These are phyloP conservation scores for Pichia sp. DNA, from an alignment of 1,139 yeast genomes.

Conservation along the genomic window DNA sequence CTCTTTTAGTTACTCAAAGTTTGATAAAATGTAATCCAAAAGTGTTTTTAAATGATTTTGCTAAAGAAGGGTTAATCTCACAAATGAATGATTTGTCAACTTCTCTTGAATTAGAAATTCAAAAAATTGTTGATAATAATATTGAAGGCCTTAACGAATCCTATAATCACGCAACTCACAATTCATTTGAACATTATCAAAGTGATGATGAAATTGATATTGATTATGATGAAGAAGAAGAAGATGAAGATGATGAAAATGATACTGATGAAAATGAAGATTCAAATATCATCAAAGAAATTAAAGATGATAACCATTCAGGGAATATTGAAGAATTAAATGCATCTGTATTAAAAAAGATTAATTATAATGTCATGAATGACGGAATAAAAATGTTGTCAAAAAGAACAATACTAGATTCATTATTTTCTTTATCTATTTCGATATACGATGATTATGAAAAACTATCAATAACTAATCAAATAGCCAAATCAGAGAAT, in stretches of 20 bases:
- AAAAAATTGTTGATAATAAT: not conserved
- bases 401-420: slow-evolving; percentile 9
- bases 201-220: slow-evolving; percentile 29
- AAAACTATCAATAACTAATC: slow-evolving; percentile 15
- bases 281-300: too few species aligned
- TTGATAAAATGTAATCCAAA: slow-evolving; percentile 43
- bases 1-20: slow-evolving; percentile 44
- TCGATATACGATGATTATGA: slow-evolving; percentile 20
- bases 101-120: slow-evolving; percentile 1
- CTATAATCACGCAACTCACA: too few species aligned
- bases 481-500: slow-evolving; percentile 25
- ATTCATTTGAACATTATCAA: slow-evolving; percentile 26
- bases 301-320: slow-evolving; percentile 10
- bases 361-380: slow-evolving; percentile 5
- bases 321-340: slow-evolving; percentile 25
- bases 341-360: too few species aligned
- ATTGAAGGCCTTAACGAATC: too few species aligned
- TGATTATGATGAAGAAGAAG: slow-evolving; percentile 22
- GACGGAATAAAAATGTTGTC: slow-evolving; percentile 7
- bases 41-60: slow-evolving; percentile 45
- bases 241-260: slow-evolving; percentile 17
- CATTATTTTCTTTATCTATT: slow-evolving; percentile 12
- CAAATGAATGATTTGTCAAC: slow-evolving; percentile 38
- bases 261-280: not conserved
- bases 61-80: slow-evolving; percentile 64